These are phyloP conservation scores for Acarospora socialis DNA, from an alignment of 2,329 filamentous ascomycete species.

Conservation along the genomic window DNA sequence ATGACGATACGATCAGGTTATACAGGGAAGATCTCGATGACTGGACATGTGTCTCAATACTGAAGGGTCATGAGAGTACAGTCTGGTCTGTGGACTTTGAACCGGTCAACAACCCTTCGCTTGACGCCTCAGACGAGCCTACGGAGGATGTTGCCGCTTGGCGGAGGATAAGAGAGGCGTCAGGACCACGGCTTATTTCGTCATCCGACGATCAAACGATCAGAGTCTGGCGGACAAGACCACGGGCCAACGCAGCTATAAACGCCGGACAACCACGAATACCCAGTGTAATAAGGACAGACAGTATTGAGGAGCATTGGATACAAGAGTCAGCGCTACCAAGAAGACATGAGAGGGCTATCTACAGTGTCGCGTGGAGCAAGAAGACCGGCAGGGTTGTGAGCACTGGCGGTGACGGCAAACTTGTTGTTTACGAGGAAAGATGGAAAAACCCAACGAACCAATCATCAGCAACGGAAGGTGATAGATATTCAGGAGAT, in stretches of 20 bases:
- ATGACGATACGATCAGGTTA: conserved; percentile 79
- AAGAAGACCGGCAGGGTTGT: conserved; percentile 59
- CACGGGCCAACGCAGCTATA: conserved; percentile 36
- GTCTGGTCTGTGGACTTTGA: conserved; percentile 77
- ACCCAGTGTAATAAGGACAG: conserved; percentile 76
- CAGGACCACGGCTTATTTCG: conserved; percentile 52
- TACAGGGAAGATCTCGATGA: conserved; percentile 89
- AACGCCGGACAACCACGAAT: conserved; percentile 37
- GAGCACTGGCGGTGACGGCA: conserved; percentile 79
- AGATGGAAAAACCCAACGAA: conserved; percentile 22
- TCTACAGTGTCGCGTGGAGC: conserved; percentile 83
- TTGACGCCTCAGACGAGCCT: conserved; percentile 9
- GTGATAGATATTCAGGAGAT: conserved; percentile 12
- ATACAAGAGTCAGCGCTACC: conserved; percentile 63
- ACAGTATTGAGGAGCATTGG: conserved; percentile 68
- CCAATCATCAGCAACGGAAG: conserved; percentile 1
- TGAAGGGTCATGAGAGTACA: conserved; percentile 69
- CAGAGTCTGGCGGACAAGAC: conserved; percentile 59
- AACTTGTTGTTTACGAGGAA: conserved; percentile 67
- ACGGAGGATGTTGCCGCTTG: conserved; percentile 12
- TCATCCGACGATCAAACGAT: conserved; percentile 73
- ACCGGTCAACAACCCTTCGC: conserved; percentile 24
- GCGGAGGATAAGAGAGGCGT: conserved; percentile 20
- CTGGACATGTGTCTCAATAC: conserved; percentile 75
- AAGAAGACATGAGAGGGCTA: conserved; percentile 57